Evolutionary conservation across 768 basidiomycete genomes (phyloP).

Genomic region (Agrocybe chaxingu): DNA sequence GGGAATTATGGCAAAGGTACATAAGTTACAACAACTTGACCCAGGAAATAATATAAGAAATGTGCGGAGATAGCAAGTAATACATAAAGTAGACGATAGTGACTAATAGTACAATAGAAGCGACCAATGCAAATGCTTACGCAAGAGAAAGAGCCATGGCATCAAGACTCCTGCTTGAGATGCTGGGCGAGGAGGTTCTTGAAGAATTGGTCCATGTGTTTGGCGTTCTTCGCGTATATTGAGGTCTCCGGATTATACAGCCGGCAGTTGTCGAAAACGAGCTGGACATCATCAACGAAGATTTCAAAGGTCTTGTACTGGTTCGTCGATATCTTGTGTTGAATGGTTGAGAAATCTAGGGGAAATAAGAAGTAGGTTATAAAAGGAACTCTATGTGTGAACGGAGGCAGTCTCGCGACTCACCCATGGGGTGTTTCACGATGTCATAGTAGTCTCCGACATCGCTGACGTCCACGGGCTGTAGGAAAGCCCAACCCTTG

Average conservation of each 20-base stretch:
- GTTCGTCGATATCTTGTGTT: conserved; percentile 84
- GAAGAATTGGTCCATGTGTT: conserved; percentile 77
- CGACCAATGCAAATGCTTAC: not conserved
- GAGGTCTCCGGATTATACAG: conserved; percentile 81
- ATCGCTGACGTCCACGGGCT: conserved; percentile 75
- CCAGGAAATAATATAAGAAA: too few species aligned
- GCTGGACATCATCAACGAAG: conserved; percentile 76
- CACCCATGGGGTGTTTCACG: conserved; percentile 91
- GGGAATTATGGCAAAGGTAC: too few species aligned
- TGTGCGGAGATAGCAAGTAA: too few species aligned
- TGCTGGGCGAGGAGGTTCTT: conserved; percentile 44
- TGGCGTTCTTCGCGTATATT: conserved; percentile 82
- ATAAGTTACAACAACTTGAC: too few species aligned
- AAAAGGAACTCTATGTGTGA: conserved; percentile 1
- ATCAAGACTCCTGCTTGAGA: conserved; percentile 15
- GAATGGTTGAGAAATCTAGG: conserved; percentile 86
- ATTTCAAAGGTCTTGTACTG: conserved; percentile 72
- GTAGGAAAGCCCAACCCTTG: conserved; percentile 81
- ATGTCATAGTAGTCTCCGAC: conserved; percentile 90
- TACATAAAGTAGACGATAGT: too few species aligned
- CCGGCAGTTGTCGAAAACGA: conserved; percentile 89
- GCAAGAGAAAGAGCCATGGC: not conserved
- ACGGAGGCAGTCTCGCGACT: conserved; percentile 20
- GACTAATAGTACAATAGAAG: not conserved
- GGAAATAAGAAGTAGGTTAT: not conserved